Percentiles rank a stretch among this genome's conserved stretches.
Conservation (phyloP, 495 filamentous ascomycete genomes). For the Cryomyces antarcticus region DNA sequence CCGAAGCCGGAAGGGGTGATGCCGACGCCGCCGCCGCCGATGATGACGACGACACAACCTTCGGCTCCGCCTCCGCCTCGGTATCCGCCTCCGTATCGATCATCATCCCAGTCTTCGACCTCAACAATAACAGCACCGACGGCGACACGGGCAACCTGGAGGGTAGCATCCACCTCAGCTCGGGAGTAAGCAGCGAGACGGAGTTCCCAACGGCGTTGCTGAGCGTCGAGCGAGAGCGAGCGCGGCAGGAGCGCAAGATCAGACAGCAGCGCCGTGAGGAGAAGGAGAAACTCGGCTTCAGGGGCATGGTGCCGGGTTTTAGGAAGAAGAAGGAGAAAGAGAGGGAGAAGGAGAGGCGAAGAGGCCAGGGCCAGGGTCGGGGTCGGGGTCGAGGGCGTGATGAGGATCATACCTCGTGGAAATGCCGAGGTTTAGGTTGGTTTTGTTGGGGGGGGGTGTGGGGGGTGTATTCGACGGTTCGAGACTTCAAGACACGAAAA, state of each 20-base stretch:
- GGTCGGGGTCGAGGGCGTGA: not conserved
- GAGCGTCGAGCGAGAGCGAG: slow-evolving; percentile 5
- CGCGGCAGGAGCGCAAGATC: not conserved
- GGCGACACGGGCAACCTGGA: slow-evolving; percentile 1
- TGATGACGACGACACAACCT: slow-evolving; percentile 1
- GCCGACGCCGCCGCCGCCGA: not conserved
- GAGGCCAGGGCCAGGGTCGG: slow-evolving; percentile 3
- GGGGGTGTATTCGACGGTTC: too few species aligned
- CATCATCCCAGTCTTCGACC: not conserved
- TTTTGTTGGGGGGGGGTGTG: too few species aligned
- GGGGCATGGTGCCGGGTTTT: slow-evolving; percentile 7
- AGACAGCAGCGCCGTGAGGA: slow-evolving; percentile 1
- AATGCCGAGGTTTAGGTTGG: too few species aligned
- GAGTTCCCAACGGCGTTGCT: slow-evolving; percentile 7
- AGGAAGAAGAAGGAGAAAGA: slow-evolving; percentile 17
- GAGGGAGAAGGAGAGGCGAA: slow-evolving; percentile 5
- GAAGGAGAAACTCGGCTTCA: not conserved
- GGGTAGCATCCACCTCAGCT: slow-evolving; percentile 3
- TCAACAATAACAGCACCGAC: not conserved
- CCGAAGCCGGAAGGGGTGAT: not conserved
- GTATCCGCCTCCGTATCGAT: not conserved
- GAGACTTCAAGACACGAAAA: too few species aligned
- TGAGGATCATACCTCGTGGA: too few species aligned
- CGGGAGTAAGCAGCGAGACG: slow-evolving; percentile 6
- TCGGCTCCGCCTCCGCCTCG: not conserved